Conservation (phyloP, 768 basidiomycete genomes). For the Hygrophoropsis aurantiaca region DNA sequence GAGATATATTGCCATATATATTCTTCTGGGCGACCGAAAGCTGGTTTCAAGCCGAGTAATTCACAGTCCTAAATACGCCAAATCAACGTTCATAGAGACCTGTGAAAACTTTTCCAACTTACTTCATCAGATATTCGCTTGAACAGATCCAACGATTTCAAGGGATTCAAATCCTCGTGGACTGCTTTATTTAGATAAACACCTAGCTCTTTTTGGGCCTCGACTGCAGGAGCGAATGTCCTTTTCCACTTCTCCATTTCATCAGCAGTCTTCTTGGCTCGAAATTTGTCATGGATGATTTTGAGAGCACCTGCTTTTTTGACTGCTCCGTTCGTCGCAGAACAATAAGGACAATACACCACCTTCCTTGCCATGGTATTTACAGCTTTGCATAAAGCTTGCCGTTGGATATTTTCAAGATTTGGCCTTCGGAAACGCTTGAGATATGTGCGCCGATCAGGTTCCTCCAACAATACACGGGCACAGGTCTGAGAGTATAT, state of each 20-base stretch:
- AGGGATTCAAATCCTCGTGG: slow-evolving; percentile 90
- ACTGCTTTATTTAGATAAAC: slow-evolving; percentile 84
- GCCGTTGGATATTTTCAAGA: slow-evolving; percentile 91
- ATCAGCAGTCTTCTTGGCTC: slow-evolving; percentile 88
- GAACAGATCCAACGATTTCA: slow-evolving; percentile 92
- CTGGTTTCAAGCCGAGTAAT: slow-evolving; percentile 85
- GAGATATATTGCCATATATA: slow-evolving; percentile 99
- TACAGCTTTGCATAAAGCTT: slow-evolving; percentile 78
- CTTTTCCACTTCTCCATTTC: slow-evolving; percentile 87
- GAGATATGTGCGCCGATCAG: slow-evolving; percentile 80
- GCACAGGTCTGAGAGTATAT: slow-evolving; percentile 73
- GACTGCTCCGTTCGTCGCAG: slow-evolving; percentile 90
- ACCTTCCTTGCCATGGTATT: slow-evolving; percentile 87
- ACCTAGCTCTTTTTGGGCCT: slow-evolving; percentile 83
- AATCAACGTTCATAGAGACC: slow-evolving; percentile 2
- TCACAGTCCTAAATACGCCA: slow-evolving; percentile 83
- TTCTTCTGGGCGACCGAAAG: slow-evolving; percentile 90
- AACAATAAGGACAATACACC: slow-evolving; percentile 90
- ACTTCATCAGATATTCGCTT: slow-evolving; percentile 91
- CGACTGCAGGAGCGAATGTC: slow-evolving; percentile 78
- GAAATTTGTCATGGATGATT: slow-evolving; percentile 97
- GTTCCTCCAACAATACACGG: slow-evolving; percentile 83
- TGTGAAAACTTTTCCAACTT: slow-evolving; percentile 10
- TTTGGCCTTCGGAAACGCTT: slow-evolving; percentile 88
- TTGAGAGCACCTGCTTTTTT: slow-evolving; percentile 95